These are phyloP conservation scores for Achaetomiella virescens DNA, from an alignment of 495 filamentous ascomycete species.

Conservation along the genomic window DNA sequence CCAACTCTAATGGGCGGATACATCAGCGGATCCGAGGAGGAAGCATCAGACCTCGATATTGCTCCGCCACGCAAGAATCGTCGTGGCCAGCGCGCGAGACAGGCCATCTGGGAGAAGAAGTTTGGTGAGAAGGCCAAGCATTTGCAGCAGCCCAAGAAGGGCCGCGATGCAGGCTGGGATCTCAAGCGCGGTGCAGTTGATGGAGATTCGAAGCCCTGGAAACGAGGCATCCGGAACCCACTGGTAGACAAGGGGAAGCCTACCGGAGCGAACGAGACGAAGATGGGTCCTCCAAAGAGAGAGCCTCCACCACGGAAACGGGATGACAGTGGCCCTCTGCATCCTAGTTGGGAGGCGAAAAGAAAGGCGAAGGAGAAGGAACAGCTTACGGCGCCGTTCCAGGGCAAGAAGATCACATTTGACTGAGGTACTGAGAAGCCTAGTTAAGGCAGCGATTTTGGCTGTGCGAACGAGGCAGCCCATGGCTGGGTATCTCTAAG, in stretches of 20 bases:
- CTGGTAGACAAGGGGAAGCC: slow-evolving; percentile 10
- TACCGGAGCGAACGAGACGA: slow-evolving; percentile 10
- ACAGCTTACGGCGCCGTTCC: slow-evolving; percentile 52
- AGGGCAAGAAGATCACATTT: slow-evolving; percentile 88
- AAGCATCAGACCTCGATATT: slow-evolving; percentile 46
- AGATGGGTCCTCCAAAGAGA: slow-evolving; percentile 1
- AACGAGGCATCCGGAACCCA: slow-evolving; percentile 34
- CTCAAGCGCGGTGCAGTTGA: slow-evolving; percentile 40
- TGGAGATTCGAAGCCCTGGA: slow-evolving; percentile 39
- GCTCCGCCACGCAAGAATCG: slow-evolving; percentile 64
- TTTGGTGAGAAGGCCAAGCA: slow-evolving; percentile 46
- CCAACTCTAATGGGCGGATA: slow-evolving; percentile 88
- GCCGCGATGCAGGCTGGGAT: slow-evolving; percentile 50
- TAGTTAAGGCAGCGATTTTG: not conserved
- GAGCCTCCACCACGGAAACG: slow-evolving; percentile 31
- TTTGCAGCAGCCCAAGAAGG: slow-evolving; percentile 12
- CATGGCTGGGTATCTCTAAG: not conserved
- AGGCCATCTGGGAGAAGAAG: slow-evolving; percentile 88
- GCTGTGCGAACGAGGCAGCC: not conserved
- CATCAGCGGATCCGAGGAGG: slow-evolving; percentile 76
- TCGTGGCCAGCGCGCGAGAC: slow-evolving; percentile 79
- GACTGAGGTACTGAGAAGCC: slow-evolving; percentile 45
- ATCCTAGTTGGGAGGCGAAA: slow-evolving; percentile 92
- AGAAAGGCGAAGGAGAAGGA: slow-evolving; percentile 74
- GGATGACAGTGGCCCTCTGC: slow-evolving; percentile 60